Percentiles rank a stretch among this genome's conserved stretches.
These are phyloP conservation scores for Fusarium pseudograminearum DNA, from an alignment of 2,329 filamentous ascomycete genomes.

Conservation along the genomic window DNA sequence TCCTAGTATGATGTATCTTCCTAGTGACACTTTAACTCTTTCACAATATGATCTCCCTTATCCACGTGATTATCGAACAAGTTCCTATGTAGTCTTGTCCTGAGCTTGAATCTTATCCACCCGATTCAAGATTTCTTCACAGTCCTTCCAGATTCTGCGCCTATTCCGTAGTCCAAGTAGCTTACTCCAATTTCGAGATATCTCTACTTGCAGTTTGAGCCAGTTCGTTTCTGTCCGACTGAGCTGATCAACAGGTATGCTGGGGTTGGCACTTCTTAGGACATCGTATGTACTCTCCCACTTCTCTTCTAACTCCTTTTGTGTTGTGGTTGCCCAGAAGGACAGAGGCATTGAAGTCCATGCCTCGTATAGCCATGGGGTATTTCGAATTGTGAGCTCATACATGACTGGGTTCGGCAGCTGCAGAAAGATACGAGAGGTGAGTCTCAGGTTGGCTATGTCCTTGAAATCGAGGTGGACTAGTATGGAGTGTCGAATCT, in stretches of 20 bases:
- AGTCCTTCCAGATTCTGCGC: conserved; percentile 20
- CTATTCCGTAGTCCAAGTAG: conserved; percentile 13
- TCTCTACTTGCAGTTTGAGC: neutral
- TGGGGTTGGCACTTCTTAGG: neutral
- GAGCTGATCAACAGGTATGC: neutral
- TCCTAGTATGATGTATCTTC: no score
- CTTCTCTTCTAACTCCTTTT: neutral
- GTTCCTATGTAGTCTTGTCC: neutral
- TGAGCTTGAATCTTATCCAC: neutral
- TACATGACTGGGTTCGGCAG: conserved; percentile 19
- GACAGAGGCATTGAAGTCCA: conserved; percentile 29
- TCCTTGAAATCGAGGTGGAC: conserved; percentile 22
- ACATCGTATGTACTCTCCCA: neutral
- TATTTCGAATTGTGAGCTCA: conserved; percentile 10
- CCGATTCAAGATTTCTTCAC: conserved; percentile 4
- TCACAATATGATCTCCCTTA: no score
- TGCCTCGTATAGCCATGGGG: conserved; percentile 38
- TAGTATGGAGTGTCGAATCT: conserved; percentile 26
- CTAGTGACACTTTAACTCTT: fast-evolving
- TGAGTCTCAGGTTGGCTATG: conserved; percentile 16
- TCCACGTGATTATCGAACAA: no score
- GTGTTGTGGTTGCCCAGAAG: conserved; percentile 28
- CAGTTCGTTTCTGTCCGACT: conserved; percentile 8
- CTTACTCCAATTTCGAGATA: neutral
- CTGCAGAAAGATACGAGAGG: conserved; percentile 23